Base-by-base conservation (phyloP, 2,329 filamentous ascomycete genomes). In the Byssochlamys sp. region DNA sequence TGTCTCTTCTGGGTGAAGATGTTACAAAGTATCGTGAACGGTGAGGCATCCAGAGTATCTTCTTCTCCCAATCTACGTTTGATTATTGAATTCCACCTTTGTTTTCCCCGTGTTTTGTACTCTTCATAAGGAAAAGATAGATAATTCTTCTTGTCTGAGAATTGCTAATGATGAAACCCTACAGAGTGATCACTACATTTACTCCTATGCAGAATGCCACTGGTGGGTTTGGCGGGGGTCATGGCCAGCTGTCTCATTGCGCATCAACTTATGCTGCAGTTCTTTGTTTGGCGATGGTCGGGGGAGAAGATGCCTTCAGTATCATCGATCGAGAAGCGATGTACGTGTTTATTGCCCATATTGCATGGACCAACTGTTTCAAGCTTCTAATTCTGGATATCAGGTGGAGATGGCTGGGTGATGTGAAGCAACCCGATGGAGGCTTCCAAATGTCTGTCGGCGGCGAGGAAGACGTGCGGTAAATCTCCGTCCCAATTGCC, bases 211-310 rank as follows among this genome's bases (percentile, higher is more conserved):
- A 97, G 75, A 95, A 96, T 72, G 72, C 79, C 25, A 80, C 80
- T 14, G 94, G 94, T 54, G 94, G 94, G 2, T 96, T 96, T 71
- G 94, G 91, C 55, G 94, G 92, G 61, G 91, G 94, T n/a, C 88
- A 91, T 71, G 91, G 92, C 28, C 94, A 97, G 70, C 80, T 84
- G 63, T 91, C 90, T 55, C 94, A 99, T 74, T 82, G 94, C 64
- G 94, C 94, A 58, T 87, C 89, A 52, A 90, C 89, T 0, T 99
- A 97, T 79, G 91, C 91, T 53, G 82, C 87, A 48, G 76, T 95
- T 24, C 81, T 99, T 58, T 84, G 88, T 52, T 78, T 99, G 55
- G 84, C 87, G 26, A 82, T 91, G 61, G 88, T 92, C 49, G 90
- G 89, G 55, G 90, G 88, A 7, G 76, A 86, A 58, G 85, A 88